phyloP scores from a whole-genome alignment of 2,329 filamentous ascomycete genomes.

The Epichloe glyceriae region DNA sequence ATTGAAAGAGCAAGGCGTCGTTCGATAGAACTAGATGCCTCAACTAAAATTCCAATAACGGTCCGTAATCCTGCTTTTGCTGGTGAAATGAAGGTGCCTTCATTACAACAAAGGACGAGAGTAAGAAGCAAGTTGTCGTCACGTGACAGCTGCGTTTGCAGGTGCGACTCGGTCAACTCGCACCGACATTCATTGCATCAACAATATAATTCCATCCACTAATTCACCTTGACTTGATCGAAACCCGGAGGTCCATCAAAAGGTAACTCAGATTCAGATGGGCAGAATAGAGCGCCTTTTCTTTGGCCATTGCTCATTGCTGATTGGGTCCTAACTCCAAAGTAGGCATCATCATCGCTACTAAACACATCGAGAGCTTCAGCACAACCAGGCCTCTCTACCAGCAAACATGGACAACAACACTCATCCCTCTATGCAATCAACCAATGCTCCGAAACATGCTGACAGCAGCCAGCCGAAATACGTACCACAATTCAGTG shows the following conservation, averaged over 20 bases:
- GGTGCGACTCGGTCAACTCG: neutral
- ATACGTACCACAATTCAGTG: conserved; percentile 5
- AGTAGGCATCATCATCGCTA: neutral
- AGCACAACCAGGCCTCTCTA: neutral
- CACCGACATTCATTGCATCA: neutral
- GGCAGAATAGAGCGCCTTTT: no score
- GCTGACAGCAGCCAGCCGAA: neutral
- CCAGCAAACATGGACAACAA: neutral
- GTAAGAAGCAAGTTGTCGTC: neutral
- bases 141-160: neutral
- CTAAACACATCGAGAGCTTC: neutral
- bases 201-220: neutral
- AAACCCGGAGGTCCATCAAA: no score
- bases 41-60: neutral
- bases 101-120: no score
- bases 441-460: neutral
- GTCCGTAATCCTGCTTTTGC: neutral
- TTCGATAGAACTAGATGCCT: conserved; percentile 30
- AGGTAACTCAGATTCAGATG: no score
- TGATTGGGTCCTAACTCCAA: no score
- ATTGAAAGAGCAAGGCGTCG: conserved; percentile 53
- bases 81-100: no score
- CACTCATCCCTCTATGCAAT: no score
- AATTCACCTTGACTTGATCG: no score
- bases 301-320: no score